These are phyloP conservation scores for Sphaceloma murrayae DNA, from an alignment of 2,329 filamentous ascomycete species.

Conservation along the genomic window DNA sequence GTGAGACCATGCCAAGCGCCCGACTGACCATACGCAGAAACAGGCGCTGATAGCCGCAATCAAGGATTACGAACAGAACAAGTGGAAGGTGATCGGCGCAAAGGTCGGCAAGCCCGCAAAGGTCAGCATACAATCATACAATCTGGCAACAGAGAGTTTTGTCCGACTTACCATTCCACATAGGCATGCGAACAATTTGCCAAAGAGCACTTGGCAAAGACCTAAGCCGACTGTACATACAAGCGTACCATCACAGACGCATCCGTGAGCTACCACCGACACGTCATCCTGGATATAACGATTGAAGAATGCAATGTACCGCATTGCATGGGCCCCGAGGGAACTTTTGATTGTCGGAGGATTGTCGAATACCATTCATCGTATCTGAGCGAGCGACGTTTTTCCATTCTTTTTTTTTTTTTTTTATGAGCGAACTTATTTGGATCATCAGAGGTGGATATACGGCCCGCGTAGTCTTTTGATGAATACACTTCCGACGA, in stretches of 20 bases:
- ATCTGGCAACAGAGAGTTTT: background rate
- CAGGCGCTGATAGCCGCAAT: conserved; percentile 80
- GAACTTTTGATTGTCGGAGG: conserved; percentile 6
- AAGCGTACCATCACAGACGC: no score
- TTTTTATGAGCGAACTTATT: conserved; percentile 1
- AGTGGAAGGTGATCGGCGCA: conserved; percentile 94
- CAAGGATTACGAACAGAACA: conserved; percentile 97
- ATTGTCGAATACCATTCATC: conserved; percentile 6
- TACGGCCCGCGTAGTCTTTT: background rate
- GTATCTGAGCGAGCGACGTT: conserved; percentile 6
- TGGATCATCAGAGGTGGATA: background rate
- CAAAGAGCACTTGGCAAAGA: conserved; percentile 77
- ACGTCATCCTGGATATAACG: background rate
- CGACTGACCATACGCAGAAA: conserved; percentile 43
- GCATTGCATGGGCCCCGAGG: conserved; percentile 13
- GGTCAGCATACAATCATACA: no score
- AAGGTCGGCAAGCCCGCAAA: conserved; percentile 98
- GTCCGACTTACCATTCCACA: conserved; percentile 1
- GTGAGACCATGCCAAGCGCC: background rate
- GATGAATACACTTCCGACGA: background rate
- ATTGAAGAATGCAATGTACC: conserved; percentile 2
- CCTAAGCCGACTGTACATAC: conserved; percentile 15
- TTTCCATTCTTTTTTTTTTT: background rate
- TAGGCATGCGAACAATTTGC: conserved; percentile 86
- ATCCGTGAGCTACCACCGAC: background rate